Evolutionary conservation across 768 basidiomycete genomes (phyloP).

Genomic region (Calocybe indica): DNA sequence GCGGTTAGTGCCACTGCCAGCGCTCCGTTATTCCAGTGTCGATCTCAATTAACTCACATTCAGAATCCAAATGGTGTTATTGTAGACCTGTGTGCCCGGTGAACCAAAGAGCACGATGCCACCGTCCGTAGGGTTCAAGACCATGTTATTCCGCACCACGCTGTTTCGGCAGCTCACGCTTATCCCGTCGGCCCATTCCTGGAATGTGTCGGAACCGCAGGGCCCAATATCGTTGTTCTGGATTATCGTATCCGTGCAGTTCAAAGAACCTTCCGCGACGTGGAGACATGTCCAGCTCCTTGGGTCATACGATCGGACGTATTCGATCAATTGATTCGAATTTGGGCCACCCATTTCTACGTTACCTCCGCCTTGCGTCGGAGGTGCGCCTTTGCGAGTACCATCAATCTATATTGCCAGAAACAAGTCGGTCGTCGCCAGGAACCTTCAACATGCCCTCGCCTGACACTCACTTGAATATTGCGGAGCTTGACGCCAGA

Average conservation of each 20-base stretch:
- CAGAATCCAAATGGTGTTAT: constrained; percentile 71
- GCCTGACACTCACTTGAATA: constrained; percentile 47
- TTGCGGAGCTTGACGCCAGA: constrained; percentile 59
- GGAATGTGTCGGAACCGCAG: constrained; percentile 56
- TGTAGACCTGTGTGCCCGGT: constrained; percentile 65
- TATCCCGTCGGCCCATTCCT: constrained; percentile 82
- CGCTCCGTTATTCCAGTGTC: too few relatives aligned
- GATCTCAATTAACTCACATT: constrained; percentile 36
- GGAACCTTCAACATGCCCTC: background rate
- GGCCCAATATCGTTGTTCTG: constrained; percentile 85
- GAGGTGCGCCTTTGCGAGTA: constrained; percentile 47
- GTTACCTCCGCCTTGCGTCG: constrained; percentile 62
- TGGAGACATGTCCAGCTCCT: constrained; percentile 84
- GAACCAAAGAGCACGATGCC: constrained; percentile 76
- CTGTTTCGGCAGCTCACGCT: constrained; percentile 64
- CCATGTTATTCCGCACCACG: constrained; percentile 59
- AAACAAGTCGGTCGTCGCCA: background rate
- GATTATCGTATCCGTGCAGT: constrained; percentile 57
- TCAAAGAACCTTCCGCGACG: constrained; percentile 59
- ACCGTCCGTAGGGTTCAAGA: constrained; percentile 72
- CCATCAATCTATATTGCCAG: constrained; percentile 58
- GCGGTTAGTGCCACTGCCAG: too few relatives aligned
- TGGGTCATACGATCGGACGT: constrained; percentile 70
- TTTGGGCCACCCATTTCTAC: constrained; percentile 84
- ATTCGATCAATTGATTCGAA: constrained; percentile 67